Base-by-base conservation (phyloP, 2,329 filamentous ascomycete species). In the Fusarium coicis region DNA sequence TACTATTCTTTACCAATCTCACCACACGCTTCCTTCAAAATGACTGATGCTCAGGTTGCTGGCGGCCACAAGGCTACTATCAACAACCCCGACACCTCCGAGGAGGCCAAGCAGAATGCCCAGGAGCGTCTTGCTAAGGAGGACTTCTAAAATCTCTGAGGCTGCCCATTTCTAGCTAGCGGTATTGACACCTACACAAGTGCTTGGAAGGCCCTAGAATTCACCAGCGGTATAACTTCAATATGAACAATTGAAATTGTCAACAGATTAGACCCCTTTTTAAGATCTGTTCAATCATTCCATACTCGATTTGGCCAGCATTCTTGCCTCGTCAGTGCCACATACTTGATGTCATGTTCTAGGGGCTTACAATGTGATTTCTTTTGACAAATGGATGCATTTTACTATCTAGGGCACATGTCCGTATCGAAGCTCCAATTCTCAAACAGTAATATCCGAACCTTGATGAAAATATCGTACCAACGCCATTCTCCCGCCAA, bases 31-130 rank as follows among this genome's bases (percentile, higher is more conserved):
- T 70, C 80, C 26, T 80, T 68, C 79, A 85, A 72, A 44, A 88
- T 87, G 85, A 79, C 85, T 80, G 83, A 86, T 73, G 83, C 85
- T 80, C 86, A 89, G 70, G 76, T 88, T 71, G 84, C 86, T 72
- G 87, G 86, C 66, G 88, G 88, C 79, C 88, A 90, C 85, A 90
- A 90, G 84, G 88, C 87, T 65, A 87, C 85, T 78, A 75, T 89
- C 68, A 86, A 85, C 79, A 89, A 89, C 82, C 86, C 87, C 73
- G 87, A 88, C 79, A 85, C 84, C 61, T 89, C 87, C 0, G 77
- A 88, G 56, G 86, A 88, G 78, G 81, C 87, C 8, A 90, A 90
- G 83, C 72, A 87, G 77, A 83, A 82, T 11, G 87, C 86, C n/a
- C 82, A 88, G 82, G 83, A 88, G 76, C 83, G 85, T 44, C 83